These are phyloP conservation scores for Raddia guianensis DNA, from an alignment of 176 grass and related monocot species.

Conservation along the genomic window DNA sequence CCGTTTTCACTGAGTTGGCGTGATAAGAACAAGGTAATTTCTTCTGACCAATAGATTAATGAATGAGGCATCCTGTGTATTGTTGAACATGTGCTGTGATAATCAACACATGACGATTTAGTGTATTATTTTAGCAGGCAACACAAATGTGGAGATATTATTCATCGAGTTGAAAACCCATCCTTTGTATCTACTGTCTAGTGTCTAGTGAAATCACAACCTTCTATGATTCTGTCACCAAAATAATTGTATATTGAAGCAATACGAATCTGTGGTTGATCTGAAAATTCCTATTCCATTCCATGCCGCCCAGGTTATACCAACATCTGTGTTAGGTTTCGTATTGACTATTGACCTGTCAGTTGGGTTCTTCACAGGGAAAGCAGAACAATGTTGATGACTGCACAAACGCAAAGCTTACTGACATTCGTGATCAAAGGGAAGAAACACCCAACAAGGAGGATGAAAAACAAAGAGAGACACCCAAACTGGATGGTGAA, in stretches of 20 bases:
- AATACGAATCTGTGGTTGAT: conserved; percentile 2
- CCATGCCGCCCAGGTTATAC: not conserved
- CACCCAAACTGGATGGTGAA: conserved; percentile 31
- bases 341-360: conserved; percentile 3
- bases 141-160: not conserved
- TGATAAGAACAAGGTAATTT: conserved; percentile 92
- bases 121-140: not conserved
- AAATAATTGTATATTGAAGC: conserved; percentile 8
- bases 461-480: conserved; percentile 39
- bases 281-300: not conserved
- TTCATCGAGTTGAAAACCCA: not conserved
- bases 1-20: conserved; percentile 88
- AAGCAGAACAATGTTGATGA: conserved; percentile 55
- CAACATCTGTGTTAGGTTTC: not conserved
- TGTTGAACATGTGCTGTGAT: not conserved
- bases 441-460: conserved; percentile 34
- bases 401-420: conserved; percentile 32
- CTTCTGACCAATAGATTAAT: conserved; percentile 12
- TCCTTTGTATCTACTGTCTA: conserved; percentile 12
- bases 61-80: not conserved
- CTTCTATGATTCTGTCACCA: not conserved
- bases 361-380: conserved; percentile 40
- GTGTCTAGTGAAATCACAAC: not conserved
- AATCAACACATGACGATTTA: not conserved
- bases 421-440: conserved; percentile 25